Base-by-base conservation (phyloP, 208 protist genomes). In the Leishmania mexicana region DNA sequence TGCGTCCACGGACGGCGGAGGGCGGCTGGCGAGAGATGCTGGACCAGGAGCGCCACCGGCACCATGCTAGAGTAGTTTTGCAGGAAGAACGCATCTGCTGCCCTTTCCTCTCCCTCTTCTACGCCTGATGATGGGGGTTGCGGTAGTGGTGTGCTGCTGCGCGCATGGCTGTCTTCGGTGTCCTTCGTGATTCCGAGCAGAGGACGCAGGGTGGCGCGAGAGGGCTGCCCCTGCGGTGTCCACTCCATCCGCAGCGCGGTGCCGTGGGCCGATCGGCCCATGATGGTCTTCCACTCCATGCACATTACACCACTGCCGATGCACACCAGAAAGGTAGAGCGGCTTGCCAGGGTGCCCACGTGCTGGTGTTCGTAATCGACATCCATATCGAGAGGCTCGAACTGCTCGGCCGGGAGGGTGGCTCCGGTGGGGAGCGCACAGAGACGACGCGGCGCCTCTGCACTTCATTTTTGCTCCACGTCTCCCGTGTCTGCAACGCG, bases 41-140 rank as follows among this genome's bases (percentile, higher is more conserved):
- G 62, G 5, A 90, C 85, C 15, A 99, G 88, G 45, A 94, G 81
- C 57, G 83, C 78, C 47, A 93, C 85, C 45, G 93, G 88, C 2
- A 94, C 76, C 94, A 97, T 97, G 73, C 90, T 95, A 40, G 86
- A 87, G 82, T 89, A 90, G 81, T 97, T 97, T 72, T 97, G 94
- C 1, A 95, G 78, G 65, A 96, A 95, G 47, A 95, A 83, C 21
- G 60, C 67, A 40, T 74, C 78, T 62, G 42, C 35, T 21, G 78
- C 75, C 38, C 77, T 78, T 42, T 79, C 38, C 3, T n/a, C 62
- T 19, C 11, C 54, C 11, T 35, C 75, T n/a, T 74, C 38, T 67
- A 65, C 75, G 47, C 47, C 77, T 21, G 21, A 3, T 5, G 47
- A 70, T 73, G 38, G 17, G 15, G 35, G 24, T 49, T 19, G 40